Base-by-base conservation (phyloP, 352 stramenopile genomes). In the Blastocystis sp. region DNA sequence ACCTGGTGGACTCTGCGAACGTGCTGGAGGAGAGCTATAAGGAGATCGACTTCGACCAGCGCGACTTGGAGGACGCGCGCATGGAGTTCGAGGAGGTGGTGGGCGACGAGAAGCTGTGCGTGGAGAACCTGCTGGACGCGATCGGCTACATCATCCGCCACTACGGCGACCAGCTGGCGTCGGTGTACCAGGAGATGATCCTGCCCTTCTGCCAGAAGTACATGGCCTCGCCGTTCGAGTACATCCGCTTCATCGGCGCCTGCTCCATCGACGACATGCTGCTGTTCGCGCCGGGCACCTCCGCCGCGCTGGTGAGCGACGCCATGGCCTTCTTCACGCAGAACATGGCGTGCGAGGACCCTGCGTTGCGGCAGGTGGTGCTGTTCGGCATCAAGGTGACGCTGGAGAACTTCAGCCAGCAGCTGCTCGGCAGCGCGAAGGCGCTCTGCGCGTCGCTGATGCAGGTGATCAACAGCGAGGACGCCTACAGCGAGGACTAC, bases 41-140 rank as follows among this genome's bases (percentile, higher is more conserved):
- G n/a, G 45, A 62, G 43, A 41, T 79, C 7, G 69, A 79, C 40
- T 61, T 79, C 69, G 56, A 79, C 34, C 40, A 79, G 23, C 40
- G 69, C 40, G 69, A 79, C 40, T 5, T 79, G 69, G 69, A 79
- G 23, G 69, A 79, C 56, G 69, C 69, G 34, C 40, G 69, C 48
- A 79, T 41, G 23, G 69, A 79, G 56, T 79, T 79, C 69, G 69
- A 79, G n/a, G 69, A 79, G 40, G 40, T 19, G 56, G 69, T 43
- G 34, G 69, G 69, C 34, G 69, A 79, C 40, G 69, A 79, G 56
- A 79, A 79, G 69, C 17, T 62, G 23, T 79, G 69, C 56, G 69
- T 79, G 40, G 69, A 79, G 43, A 65, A 45, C n/a, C 56, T 79
- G 43, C 11, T 79, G 40, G 69, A 79, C 43, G 41, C 69, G 40